Conservation (phyloP, 306 rosid species). For the Rosa rugosa region DNA sequence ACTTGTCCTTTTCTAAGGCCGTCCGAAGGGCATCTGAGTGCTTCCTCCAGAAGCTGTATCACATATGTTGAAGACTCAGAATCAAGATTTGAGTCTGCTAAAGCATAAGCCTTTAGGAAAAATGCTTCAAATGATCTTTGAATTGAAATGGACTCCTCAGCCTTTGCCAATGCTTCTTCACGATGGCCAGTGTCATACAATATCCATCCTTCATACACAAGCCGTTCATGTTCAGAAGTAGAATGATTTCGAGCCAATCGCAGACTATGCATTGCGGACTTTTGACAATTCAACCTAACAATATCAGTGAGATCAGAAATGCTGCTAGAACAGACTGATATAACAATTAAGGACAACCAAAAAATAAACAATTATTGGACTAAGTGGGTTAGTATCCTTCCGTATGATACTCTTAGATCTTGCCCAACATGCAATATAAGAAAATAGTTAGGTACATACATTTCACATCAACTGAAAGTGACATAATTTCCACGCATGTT, state of each 20-base stretch:
- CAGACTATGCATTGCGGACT: constrained; percentile 86
- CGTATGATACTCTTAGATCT: background rate
- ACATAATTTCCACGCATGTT: background rate
- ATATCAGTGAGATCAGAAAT: constrained; percentile 18
- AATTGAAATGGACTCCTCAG: constrained; percentile 73
- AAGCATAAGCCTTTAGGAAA: constrained; percentile 85
- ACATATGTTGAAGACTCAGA: constrained; percentile 61
- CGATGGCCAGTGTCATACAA: constrained; percentile 91
- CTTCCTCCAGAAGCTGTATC: constrained; percentile 77
- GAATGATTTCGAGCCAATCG: constrained; percentile 80
- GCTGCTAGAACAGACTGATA: constrained; percentile 6
- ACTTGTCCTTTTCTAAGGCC: constrained; percentile 97
- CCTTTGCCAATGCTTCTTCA: constrained; percentile 83
- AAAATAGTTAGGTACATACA: background rate
- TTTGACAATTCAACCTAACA: constrained; percentile 78
- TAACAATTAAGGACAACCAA: background rate
- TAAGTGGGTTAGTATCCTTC: background rate
- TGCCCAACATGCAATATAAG: constrained; percentile 6
- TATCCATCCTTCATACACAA: constrained; percentile 95
- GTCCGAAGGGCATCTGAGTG: constrained; percentile 92
- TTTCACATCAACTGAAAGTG: background rate
- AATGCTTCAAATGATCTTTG: constrained; percentile 96
- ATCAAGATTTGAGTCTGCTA: constrained; percentile 80
- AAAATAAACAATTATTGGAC: background rate
- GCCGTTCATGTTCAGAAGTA: constrained; percentile 71